Conservation (phyloP, 176 grass and related monocot species). For the Urochloa ruziziensis region DNA sequence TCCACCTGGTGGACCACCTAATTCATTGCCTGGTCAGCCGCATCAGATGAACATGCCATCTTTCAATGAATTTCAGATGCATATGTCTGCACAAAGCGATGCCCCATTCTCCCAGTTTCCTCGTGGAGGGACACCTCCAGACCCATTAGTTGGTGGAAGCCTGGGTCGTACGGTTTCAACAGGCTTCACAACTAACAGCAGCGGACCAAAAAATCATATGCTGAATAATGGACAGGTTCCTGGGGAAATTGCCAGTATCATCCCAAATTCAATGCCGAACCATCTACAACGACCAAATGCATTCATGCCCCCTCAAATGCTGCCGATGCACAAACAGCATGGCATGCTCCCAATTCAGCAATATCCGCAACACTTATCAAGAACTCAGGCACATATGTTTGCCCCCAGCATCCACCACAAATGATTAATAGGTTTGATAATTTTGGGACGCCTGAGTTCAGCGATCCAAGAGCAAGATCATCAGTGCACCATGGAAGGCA, state of each 20-base stretch:
- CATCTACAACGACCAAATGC: constrained; percentile 42
- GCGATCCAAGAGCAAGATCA: constrained; percentile 51
- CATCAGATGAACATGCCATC: constrained; percentile 35
- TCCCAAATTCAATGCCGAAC: constrained; percentile 32
- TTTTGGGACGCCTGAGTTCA: constrained; percentile 48
- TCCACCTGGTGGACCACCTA: constrained; percentile 8
- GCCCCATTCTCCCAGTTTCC: constrained; percentile 23
- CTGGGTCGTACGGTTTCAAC: background rate
- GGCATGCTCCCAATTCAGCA: constrained; percentile 46
- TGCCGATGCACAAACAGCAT: constrained; percentile 33
- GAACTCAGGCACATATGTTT: constrained; percentile 35
- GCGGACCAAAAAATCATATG: constrained; percentile 10
- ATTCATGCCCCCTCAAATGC: constrained; percentile 33
- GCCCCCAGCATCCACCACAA: constrained; percentile 48
- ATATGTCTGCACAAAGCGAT: constrained; percentile 39
- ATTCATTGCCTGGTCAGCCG: constrained; percentile 15
- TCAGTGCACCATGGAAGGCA: constrained; percentile 39
- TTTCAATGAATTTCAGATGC: constrained; percentile 32
- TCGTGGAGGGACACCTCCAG: constrained; percentile 13
- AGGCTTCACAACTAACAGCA: constrained; percentile 24
- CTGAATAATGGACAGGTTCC: constrained; percentile 23
- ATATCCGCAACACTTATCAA: constrained; percentile 40
- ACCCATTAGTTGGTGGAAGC: constrained; percentile 29
- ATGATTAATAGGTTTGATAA: constrained; percentile 56
- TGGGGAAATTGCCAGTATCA: constrained; percentile 17